phyloP scores from a whole-genome alignment of 2,329 filamentous ascomycete species.

The Pseudogymnoascus sp. region DNA sequence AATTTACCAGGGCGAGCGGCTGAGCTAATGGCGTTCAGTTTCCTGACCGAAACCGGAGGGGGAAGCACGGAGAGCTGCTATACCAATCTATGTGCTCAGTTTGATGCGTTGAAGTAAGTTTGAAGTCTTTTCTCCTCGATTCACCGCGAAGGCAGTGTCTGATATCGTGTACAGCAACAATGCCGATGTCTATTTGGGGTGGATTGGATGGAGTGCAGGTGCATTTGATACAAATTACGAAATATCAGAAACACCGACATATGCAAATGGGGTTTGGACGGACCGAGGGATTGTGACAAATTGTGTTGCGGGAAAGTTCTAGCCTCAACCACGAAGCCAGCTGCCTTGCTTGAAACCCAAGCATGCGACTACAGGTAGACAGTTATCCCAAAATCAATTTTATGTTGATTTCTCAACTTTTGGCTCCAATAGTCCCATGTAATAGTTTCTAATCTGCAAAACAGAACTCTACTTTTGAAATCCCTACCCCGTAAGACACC shows the following conservation, averaged over 20 bases:
- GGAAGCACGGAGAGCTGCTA: slow-evolving; percentile 14
- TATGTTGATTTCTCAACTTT: too few species aligned
- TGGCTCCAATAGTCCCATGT: too few species aligned
- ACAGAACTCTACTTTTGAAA: too few species aligned
- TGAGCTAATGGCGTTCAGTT: slow-evolving; percentile 8
- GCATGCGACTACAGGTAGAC: too few species aligned
- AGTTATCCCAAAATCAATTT: too few species aligned
- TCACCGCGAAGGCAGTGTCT: background rate
- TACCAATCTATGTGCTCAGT: background rate
- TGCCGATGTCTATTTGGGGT: slow-evolving; percentile 29
- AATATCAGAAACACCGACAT: slow-evolving; percentile 20
- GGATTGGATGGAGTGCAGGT: slow-evolving; percentile 32
- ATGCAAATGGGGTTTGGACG: slow-evolving; percentile 20
- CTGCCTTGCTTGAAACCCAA: too few species aligned
- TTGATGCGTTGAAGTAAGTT: background rate
- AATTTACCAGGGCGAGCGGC: background rate
- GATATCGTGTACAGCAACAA: slow-evolving; percentile 16
- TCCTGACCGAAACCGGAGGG: slow-evolving; percentile 42
- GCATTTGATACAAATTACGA: slow-evolving; percentile 24
- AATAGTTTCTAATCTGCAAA: too few species aligned
- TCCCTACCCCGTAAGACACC: too few species aligned
- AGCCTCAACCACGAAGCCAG: background rate
- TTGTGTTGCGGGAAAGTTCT: background rate
- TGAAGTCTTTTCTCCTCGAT: background rate
- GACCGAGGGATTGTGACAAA: slow-evolving; percentile 14